phyloP scores from a whole-genome alignment of 306 rosid genomes.

The Sicyos edulis region DNA sequence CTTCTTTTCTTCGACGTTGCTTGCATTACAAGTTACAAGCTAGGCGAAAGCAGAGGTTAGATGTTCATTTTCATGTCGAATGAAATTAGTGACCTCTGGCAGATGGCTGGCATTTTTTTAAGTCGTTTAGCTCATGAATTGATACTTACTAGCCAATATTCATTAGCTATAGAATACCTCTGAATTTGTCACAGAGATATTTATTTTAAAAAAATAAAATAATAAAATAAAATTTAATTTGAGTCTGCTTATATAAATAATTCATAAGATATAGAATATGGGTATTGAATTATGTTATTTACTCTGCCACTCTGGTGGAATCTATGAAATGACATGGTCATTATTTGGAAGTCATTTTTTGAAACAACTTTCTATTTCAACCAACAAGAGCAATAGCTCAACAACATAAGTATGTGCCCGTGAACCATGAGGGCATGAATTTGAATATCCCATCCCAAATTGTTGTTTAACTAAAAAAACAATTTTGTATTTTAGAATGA shows the following conservation, averaged over 20 bases:
- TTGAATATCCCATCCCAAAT: no score
- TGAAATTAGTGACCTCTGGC: background rate
- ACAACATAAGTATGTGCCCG: no score
- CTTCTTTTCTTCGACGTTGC: conserved; percentile 75
- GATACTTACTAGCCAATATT: background rate
- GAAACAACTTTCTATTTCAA: no score
- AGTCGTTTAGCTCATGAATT: background rate
- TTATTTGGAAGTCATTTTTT: no score
- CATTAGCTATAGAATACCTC: background rate
- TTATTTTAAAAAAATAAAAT: no score
- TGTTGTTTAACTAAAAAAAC: background rate
- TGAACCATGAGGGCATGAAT: no score
- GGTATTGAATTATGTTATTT: background rate
- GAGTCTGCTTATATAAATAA: no score
- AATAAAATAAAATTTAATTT: no score
- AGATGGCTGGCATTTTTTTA: background rate
- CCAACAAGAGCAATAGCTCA: no score
- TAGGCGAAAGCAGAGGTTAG: conserved; percentile 58
- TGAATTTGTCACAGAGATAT: background rate
- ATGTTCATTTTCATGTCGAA: conserved; percentile 2
- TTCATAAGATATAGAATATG: background rate
- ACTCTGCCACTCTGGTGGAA: background rate
- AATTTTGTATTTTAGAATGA: background rate
- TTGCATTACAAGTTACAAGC: conserved; percentile 72
- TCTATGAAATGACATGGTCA: background rate